These are phyloP conservation scores for Citrullus colocynthis DNA, from an alignment of 306 rosid genomes.

Conservation along the genomic window DNA sequence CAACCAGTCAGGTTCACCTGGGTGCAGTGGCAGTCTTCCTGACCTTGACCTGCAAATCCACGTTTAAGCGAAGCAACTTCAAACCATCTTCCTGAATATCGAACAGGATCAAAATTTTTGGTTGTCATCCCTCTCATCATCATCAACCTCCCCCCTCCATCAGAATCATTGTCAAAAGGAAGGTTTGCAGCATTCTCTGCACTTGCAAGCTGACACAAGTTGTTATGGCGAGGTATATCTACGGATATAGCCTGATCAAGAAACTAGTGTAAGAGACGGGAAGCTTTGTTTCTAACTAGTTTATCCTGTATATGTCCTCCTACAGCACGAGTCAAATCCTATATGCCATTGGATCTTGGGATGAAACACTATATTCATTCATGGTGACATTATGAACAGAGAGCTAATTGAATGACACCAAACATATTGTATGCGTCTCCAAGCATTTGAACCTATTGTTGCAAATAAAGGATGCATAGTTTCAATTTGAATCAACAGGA, in stretches of 20 bases:
- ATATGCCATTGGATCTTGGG: background rate
- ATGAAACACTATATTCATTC: background rate
- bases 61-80: constrained; percentile 96
- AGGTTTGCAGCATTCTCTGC: constrained; percentile 27
- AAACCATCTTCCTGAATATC: constrained; percentile 96
- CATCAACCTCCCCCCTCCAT: constrained; percentile 42
- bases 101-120: constrained; percentile 57
- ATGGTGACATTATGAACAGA: background rate
- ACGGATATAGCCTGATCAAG: constrained; percentile 52
- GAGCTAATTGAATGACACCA: background rate
- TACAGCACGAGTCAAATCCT: background rate
- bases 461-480: background rate
- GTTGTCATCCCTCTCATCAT: constrained; percentile 97
- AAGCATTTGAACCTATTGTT: background rate
- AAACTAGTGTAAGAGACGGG: background rate
- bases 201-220: constrained; percentile 47
- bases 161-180: constrained; percentile 41
- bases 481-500: too few species aligned
- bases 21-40: constrained; percentile 97
- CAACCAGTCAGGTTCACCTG: constrained; percentile 45
- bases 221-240: constrained; percentile 32
- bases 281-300: background rate
- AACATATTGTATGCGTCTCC: background rate
- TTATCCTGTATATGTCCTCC: background rate
- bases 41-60: constrained; percentile 98